A percentile compares a stretch with the other conserved stretches of the same genome.
Conservation (phyloP, 2,329 filamentous ascomycete species). For the Eutypa lata region DNA sequence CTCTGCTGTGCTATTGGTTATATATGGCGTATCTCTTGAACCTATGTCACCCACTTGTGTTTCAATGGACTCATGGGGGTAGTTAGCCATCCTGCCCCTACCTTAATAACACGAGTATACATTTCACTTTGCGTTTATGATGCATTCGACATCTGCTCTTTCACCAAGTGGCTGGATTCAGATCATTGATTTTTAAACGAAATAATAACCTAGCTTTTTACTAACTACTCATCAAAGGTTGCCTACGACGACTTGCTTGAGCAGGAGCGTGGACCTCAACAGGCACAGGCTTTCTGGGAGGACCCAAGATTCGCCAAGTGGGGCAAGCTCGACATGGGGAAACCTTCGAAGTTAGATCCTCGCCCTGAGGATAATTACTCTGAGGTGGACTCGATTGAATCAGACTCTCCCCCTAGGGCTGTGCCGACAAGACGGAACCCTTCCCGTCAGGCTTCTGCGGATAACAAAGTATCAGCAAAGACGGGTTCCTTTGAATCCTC, state of each 20-base stretch:
- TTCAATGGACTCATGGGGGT: not conserved
- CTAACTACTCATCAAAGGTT: slow-evolving; percentile 16
- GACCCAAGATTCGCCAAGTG: slow-evolving; percentile 6
- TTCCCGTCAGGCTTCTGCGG: slow-evolving; percentile 10
- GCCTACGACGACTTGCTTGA: slow-evolving; percentile 25
- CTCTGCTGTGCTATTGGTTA: not conserved
- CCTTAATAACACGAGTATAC: too few relatives aligned
- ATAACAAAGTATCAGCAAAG: slow-evolving; percentile 1
- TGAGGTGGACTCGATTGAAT: slow-evolving; percentile 15
- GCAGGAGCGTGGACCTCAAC: slow-evolving; percentile 19
- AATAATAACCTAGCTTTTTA: too few relatives aligned
- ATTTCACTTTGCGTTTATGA: too few relatives aligned
- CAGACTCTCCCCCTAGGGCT: slow-evolving; percentile 1
- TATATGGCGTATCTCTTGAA: not conserved
- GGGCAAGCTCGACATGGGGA: slow-evolving; percentile 4
- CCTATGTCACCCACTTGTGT: not conserved
- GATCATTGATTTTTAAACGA: too few relatives aligned
- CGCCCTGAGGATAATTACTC: slow-evolving; percentile 21
- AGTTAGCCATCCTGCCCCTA: too few relatives aligned
- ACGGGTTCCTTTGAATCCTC: not conserved
- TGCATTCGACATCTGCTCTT: too few relatives aligned
- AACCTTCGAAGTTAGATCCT: slow-evolving; percentile 8
- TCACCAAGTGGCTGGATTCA: too few relatives aligned
- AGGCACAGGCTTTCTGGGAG: slow-evolving; percentile 18
- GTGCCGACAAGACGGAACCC: slow-evolving; percentile 9